Evolutionary conservation across 2,329 filamentous ascomycete species (phyloP).

Genomic region (Xylaria digitata): DNA sequence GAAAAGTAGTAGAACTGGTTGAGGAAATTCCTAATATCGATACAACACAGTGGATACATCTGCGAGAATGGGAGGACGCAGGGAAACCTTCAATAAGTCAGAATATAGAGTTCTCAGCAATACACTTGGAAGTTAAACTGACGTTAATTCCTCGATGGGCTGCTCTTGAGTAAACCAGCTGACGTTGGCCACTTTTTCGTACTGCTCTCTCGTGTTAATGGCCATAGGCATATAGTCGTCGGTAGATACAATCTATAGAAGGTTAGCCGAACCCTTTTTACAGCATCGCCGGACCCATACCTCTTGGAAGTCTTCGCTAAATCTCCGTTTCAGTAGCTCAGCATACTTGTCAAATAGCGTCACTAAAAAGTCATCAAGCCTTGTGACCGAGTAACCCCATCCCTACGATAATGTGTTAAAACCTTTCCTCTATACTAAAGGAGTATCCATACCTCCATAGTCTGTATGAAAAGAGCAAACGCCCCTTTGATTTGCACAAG

Average conservation of each 20-base stretch:
- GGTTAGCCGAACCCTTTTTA: conserved; percentile 31
- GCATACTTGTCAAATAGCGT: conserved; percentile 94
- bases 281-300: conserved; percentile 54
- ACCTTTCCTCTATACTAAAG: background rate
- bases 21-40: conserved; percentile 96
- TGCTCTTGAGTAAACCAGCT: conserved; percentile 95
- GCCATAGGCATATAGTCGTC: conserved; percentile 99
- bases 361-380: conserved; percentile 87
- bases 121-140: conserved; percentile 50
- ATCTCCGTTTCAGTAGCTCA: conserved; percentile 87
- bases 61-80: conserved; percentile 97
- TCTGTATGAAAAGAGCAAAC: conserved; percentile 94
- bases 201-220: conserved; percentile 89
- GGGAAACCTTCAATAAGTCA: conserved; percentile 72
- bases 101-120: conserved; percentile 60
- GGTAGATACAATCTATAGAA: conserved; percentile 75
- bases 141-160: conserved; percentile 78
- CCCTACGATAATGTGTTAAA: conserved; percentile 61
- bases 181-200: conserved; percentile 94
- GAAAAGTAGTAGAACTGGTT: conserved; percentile 99
- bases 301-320: conserved; percentile 96
- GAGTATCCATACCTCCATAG: conserved; percentile 80
- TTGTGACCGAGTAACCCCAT: conserved; percentile 87
- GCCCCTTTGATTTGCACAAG: conserved; percentile 95
- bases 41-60: conserved; percentile 99